Conservation (phyloP, 495 filamentous ascomycete species). For the Massariosphaeria phaeospora region DNA sequence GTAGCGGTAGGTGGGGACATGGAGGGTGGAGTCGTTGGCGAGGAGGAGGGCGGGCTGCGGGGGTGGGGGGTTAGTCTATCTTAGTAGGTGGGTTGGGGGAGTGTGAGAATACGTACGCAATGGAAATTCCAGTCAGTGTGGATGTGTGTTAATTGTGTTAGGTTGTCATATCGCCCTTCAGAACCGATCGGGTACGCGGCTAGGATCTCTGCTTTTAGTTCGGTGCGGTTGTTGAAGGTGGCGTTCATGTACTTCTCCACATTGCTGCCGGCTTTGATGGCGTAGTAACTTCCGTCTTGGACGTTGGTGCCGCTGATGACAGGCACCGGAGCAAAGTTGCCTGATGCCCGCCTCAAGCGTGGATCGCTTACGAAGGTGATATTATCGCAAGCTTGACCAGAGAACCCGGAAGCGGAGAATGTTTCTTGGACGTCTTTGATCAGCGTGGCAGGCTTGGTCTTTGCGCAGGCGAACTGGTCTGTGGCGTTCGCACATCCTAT, state of each 20-base stretch:
- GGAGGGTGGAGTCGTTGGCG: constrained; percentile 1
- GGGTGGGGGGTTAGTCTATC: background rate
- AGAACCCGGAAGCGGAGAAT: constrained; percentile 19
- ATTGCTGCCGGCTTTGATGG: background rate
- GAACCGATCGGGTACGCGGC: constrained; percentile 2
- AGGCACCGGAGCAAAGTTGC: constrained; percentile 32
- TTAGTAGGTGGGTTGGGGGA: background rate
- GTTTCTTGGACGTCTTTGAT: constrained; percentile 32
- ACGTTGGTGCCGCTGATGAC: constrained; percentile 33
- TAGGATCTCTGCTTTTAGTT: background rate
- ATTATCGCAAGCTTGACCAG: constrained; percentile 29
- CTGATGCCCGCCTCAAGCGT: constrained; percentile 5
- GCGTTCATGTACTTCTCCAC: background rate
- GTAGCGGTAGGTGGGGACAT: constrained; percentile 15
- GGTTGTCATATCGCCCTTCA: constrained; percentile 1
- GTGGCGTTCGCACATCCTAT: constrained; percentile 4
- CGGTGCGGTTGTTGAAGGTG: background rate
- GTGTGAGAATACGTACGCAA: constrained; percentile 10
- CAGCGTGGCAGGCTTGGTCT: constrained; percentile 10
- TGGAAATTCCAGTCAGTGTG: constrained; percentile 20
- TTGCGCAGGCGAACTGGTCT: constrained; percentile 27
- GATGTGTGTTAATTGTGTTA: constrained; percentile 3
- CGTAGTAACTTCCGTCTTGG: constrained; percentile 33
- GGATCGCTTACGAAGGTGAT: constrained; percentile 31
- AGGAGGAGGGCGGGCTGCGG: constrained; percentile 7